Evolutionary conservation across 2,329 filamentous ascomycete species (phyloP), one percentile per base, ranked within the genome.

Genomic region (Furcasterigmium furcatum): DNA sequence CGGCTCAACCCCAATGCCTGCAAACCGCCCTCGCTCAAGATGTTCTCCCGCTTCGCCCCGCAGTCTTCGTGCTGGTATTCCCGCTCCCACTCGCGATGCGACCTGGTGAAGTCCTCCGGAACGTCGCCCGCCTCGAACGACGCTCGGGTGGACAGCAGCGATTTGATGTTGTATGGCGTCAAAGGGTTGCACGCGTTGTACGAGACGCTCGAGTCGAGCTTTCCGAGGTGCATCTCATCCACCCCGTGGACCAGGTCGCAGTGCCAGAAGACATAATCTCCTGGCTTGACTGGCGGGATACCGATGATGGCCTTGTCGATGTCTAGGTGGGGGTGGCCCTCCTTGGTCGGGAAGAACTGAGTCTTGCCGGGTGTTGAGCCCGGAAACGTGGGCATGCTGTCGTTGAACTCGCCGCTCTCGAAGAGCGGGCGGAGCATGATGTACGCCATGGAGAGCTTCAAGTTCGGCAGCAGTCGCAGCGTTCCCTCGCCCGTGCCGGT

Each of bases 401-500:
- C 54, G 21, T 56, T 51, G 30, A 56, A 55, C n/a, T 49, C 47
- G 21, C 53, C 46, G 29, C 44, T 29, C 25, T 52, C 69, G 62
- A 88, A 87, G 64, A 87, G 88, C 0, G 85, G 85, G 0, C 84
- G 75, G 2, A 88, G 72, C 2, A 88, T 70, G 45, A 77, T 79
- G 61, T 88, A 88, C 2, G 83, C 79, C 0, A 83, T 87, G 9
- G 83, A 80, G 43, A 81, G 74, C 32, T 72, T 72, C n/a, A 88
- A 61, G 42, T 87, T 68, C 0, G 85, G 85, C 54, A 85, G 85
- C 1, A 88, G 79, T n/a, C 82, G 73, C n/a, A 88, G 64, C 0
- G 84, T 86, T 4, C 85, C 85, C 58, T 88, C 82, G 10, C 74
- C 76, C 0, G 84, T 82, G 0, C 72, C 77, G 1, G 81, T 85